A percentile compares a stretch with the other conserved stretches of the same genome.
Evolutionary conservation across 352 stramenopile genomes (phyloP).

Genomic region (Aphanomyces invadans): DNA sequence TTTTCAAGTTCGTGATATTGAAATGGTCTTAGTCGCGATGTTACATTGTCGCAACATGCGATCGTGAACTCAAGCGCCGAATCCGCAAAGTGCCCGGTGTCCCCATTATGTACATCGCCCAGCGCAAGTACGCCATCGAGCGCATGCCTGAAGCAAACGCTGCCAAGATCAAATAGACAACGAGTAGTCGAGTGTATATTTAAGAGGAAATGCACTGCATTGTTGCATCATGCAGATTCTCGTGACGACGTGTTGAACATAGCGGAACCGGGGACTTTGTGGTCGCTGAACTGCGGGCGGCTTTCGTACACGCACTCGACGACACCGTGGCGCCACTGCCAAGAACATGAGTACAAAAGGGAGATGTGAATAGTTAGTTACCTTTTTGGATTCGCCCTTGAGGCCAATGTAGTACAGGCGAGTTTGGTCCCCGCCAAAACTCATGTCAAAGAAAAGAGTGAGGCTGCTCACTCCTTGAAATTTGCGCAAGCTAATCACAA

Average conservation of each 20-base stretch:
- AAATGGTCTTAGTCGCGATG: constrained; percentile 78
- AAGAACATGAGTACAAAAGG: constrained; percentile 14
- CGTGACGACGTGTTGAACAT: constrained; percentile 22
- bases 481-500: constrained; percentile 53
- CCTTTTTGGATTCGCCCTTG: constrained; percentile 83
- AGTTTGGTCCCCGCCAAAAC: constrained; percentile 58
- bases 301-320: constrained; percentile 82
- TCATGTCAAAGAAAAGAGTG: constrained; percentile 73
- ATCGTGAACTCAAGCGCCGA: constrained; percentile 98
- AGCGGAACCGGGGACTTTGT: constrained; percentile 58
- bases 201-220: constrained; percentile 1
- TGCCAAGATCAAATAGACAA: constrained; percentile 75
- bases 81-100: constrained; percentile 99
- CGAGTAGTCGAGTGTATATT: constrained; percentile 13
- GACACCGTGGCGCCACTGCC: constrained; percentile 72
- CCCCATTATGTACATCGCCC: constrained; percentile 99
- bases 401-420: constrained; percentile 82
- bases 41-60: constrained; percentile 99
- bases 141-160: constrained; percentile 96
- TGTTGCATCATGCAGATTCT: not conserved
- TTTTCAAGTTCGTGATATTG: constrained; percentile 4
- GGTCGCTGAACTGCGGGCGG: constrained; percentile 58
- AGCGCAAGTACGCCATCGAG: constrained; percentile 99
- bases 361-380: constrained; percentile 23
- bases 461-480: constrained; percentile 80